Base-by-base conservation (phyloP, 108 stramenopile genomes). In the Cyclostephanos tholiformis region DNA sequence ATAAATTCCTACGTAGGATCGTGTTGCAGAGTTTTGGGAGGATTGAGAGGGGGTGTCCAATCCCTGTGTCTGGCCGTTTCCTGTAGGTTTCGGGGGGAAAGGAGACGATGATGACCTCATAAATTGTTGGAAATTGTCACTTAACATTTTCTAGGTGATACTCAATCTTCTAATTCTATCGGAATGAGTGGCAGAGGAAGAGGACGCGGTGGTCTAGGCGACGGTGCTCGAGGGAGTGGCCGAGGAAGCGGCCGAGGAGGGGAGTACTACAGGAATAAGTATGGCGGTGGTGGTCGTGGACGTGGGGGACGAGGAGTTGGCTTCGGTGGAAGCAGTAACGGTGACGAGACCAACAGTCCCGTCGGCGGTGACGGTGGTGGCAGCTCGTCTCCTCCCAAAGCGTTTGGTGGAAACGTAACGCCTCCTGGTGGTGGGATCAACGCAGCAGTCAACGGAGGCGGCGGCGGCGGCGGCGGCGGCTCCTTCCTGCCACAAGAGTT, bases 221-320 rank as follows among this genome's bases (percentile, higher is more conserved):
- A 41, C 55, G 44, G 74, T 26, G 72, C 64, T 27, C 71, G 67
- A 59, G 53, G 76, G 22, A 63, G 82, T 46, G 73, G 83, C 30
- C 62, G 67, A 57, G 73, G 75, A 29, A 65, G 72, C 48, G 72
- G 82, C n/a, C 64, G 82, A 38, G 30, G 75, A 32, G 88, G 86
- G 9, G 88, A 82, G 38, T 88, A 89, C 51, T 89, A 91, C 83
- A 83, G 82, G 58, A 77, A 85, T 65, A 88, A 89, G 63, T 87
- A 89, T 62, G 90, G 90, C 16, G 87, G 91, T 20, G 75, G 89
- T 49, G 86, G 87, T 59, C 64, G 87, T 62, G 76, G 86, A 25
- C 71, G 83, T 12, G 70, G 84, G 10, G 69, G 84, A 39, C 73
- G 82, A 12, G 72, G 85, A 4, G 84, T 72, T 67, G 68, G 69